phyloP scores from a whole-genome alignment of 257 asterid genomes.

The Nicotiana otophora region DNA sequence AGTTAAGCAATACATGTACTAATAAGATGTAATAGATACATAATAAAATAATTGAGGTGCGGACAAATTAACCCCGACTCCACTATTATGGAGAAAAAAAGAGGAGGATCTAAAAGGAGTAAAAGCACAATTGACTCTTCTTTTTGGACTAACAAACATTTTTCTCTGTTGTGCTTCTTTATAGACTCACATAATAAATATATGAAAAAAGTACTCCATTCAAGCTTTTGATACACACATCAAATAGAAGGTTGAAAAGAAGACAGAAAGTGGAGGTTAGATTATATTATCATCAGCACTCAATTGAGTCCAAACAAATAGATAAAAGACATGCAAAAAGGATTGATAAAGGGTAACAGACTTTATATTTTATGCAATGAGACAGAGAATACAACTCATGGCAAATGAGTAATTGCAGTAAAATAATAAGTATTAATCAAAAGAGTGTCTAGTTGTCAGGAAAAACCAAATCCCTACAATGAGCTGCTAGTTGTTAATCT shows the following conservation, averaged over 20 bases:
- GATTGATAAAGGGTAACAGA: background rate
- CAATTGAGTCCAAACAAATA: constrained; percentile 12
- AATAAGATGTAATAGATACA: accelerated
- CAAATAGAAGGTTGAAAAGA: constrained; percentile 14
- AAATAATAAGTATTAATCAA: background rate
- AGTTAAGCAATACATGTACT: background rate
- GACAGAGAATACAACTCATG: background rate
- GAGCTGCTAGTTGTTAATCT: background rate
- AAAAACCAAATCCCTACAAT: constrained; percentile 2
- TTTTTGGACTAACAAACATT: constrained; percentile 19
- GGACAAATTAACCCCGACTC: no score
- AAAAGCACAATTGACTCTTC: constrained; percentile 27
- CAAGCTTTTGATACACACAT: constrained; percentile 18
- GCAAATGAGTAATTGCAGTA: background rate
- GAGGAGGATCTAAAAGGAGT: constrained; percentile 4
- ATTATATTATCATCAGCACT: constrained; percentile 10
- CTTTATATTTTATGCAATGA: background rate
- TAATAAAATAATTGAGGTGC: background rate
- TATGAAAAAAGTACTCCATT: constrained; percentile 23
- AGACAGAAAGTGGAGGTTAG: constrained; percentile 9
- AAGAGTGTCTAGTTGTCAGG: background rate
- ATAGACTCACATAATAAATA: constrained; percentile 13
- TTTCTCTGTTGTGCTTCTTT: constrained; percentile 30
- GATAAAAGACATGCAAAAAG: constrained; percentile 9
- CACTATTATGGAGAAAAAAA: background rate